Evolutionary conservation across 2,329 filamentous ascomycete species (phyloP), one percentile per base, ranked within the genome.

Genomic region (Apiospora saccharicola): DNA sequence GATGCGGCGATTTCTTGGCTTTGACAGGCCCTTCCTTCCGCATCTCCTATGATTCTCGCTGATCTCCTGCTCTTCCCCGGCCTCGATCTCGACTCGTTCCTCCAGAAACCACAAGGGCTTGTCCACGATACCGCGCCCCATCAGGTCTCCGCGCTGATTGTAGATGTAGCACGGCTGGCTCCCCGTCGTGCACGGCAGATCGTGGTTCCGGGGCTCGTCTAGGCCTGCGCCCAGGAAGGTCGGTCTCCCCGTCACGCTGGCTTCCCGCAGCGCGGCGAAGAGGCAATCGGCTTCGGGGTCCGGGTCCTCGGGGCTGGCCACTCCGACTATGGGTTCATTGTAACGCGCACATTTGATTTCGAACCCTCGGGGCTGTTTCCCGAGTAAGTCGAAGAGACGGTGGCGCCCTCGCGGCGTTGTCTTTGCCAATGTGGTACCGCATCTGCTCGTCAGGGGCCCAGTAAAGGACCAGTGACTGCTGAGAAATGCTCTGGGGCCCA

Each of bases 51-150:
- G 1, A 8, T 61, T 37, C 4, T 37, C 53, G 16, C 4, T 5
- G 16, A 34, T 61, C 12, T 51, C 49, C 49, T 24, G n/a, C n/a
- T 51, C 10, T 14, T 51, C 49, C n/a, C 5, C 14, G 3, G 12
- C 49, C 10, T 5, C 3, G 49, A 51, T 51, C n/a, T 10, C 14
- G 4, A 2, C 10, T 12, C 14, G 12, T 12, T 61, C 53, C 4
- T 2, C 16, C 7, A 12, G 1, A 22, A 61, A n/a, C 53, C 53
- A 61, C 7, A 0, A 2, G 14, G 53, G 30, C 16, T 37, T 30
- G 53, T 61, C 30, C 16, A 61, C 30, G 30, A 61, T 7, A 30
- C 53, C 53, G 19, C 53, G 53, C 53, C 53, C 53, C 53, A 61
- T 61, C 53, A 34, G 4, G 4, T 10, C 10, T 10, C 16, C 14